These are phyloP conservation scores for Candida maris DNA, from an alignment of 805 yeast species.

Conservation along the genomic window DNA sequence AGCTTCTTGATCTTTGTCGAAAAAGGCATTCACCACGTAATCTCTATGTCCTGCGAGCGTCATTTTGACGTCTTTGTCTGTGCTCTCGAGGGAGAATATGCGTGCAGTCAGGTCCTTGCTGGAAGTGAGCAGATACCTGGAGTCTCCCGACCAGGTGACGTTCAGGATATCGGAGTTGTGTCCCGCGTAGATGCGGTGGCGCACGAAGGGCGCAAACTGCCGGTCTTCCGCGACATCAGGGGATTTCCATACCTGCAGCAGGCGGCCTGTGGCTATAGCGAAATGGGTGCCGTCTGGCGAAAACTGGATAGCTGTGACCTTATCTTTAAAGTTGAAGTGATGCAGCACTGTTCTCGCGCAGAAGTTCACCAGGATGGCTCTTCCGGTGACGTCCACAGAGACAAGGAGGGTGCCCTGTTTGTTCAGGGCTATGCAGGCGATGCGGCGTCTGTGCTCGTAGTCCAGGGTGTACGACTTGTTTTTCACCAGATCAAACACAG, in stretches of 20 bases:
- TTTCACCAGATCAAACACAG: slow-evolving; percentile 80
- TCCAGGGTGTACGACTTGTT: slow-evolving; percentile 84
- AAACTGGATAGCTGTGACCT: slow-evolving; percentile 70
- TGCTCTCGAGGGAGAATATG: slow-evolving; percentile 70
- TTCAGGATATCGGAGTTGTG: slow-evolving; percentile 81
- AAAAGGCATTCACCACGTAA: slow-evolving; percentile 81
- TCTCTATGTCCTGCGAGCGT: slow-evolving; percentile 92
- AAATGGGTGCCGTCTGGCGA: slow-evolving; percentile 86
- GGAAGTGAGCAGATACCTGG: slow-evolving; percentile 80
- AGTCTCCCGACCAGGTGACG: slow-evolving; percentile 85
- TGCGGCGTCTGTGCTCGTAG: slow-evolving; percentile 88
- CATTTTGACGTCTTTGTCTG: slow-evolving; percentile 73
- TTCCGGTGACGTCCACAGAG: slow-evolving; percentile 85
- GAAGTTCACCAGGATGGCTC: slow-evolving; percentile 89
- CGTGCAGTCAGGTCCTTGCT: slow-evolving; percentile 89
- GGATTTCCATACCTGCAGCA: slow-evolving; percentile 90
- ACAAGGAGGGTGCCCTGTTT: slow-evolving; percentile 75
- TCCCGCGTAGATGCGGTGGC: slow-evolving; percentile 87
- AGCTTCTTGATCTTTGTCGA: slow-evolving; percentile 80
- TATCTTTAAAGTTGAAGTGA: slow-evolving; percentile 88
- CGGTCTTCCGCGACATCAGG: slow-evolving; percentile 78
- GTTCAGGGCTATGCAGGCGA: slow-evolving; percentile 76
- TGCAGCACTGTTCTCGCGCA: slow-evolving; percentile 80
- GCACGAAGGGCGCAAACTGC: slow-evolving; percentile 93
- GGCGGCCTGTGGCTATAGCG: slow-evolving; percentile 80